These are phyloP conservation scores for Pseudogymnoascus sp. DNA, from an alignment of 2,329 filamentous ascomycete species.

Conservation along the genomic window DNA sequence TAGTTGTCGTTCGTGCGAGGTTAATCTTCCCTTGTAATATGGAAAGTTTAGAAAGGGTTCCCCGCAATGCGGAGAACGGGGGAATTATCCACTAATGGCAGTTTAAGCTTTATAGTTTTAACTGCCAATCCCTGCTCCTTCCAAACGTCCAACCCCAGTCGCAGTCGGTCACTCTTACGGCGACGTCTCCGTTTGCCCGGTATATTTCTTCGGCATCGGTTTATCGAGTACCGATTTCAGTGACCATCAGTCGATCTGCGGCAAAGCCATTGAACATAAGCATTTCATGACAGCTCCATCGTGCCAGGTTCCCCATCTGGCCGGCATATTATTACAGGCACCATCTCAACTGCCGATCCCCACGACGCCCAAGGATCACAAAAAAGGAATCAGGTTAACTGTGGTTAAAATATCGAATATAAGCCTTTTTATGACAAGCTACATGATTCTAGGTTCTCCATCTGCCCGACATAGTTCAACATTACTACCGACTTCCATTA, in stretches of 20 bases:
- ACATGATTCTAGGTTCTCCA: conserved; percentile 5
- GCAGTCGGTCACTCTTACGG: not conserved
- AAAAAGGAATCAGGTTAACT: not conserved
- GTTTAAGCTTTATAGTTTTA: conserved; percentile 8
- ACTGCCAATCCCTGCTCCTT: conserved; percentile 7
- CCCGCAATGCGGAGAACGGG: not conserved
- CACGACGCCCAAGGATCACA: not conserved
- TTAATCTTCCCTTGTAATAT: not conserved
- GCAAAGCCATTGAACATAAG: not conserved
- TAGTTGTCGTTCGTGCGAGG: not conserved
- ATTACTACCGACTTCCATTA: conserved; percentile 1
- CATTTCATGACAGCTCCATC: not conserved
- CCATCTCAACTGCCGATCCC: not conserved
- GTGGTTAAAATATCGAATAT: conserved; percentile 5
- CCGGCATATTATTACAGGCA: not conserved
- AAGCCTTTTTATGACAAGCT: conserved; percentile 5
- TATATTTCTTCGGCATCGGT: not conserved
- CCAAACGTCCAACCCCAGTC: not conserved
- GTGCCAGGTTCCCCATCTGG: not conserved
- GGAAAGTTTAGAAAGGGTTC: not conserved
- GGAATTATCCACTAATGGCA: conserved; percentile 7
- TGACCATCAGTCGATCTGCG: not conserved
- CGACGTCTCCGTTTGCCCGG: not conserved
- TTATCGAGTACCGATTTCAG: not conserved
- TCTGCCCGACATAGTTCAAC: conserved; percentile 4